Base-by-base conservation (phyloP, 2,329 filamentous ascomycete genomes). In the Leptographium galeiforme region DNA sequence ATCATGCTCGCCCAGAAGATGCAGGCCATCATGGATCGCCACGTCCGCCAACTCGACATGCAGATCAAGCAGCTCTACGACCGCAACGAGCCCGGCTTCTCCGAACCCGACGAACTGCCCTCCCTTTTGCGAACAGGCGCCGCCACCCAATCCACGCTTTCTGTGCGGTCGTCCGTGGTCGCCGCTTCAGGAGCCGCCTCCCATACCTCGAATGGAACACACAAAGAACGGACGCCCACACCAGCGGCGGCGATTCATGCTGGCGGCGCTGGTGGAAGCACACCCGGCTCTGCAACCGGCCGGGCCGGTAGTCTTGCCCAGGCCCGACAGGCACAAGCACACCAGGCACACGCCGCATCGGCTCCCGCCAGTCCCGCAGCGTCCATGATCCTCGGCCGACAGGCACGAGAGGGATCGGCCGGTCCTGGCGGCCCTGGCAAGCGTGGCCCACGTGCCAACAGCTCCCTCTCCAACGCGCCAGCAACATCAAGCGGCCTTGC, bases 1-100 rank as follows among this genome's bases (percentile, higher is more conserved):
- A 74, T 87, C 52, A 75, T 75, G 3, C 70, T 93, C 34, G 76
- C 81, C 5, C 75, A 83, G 57, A 89, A 85, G 67, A 69, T 81
- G 53, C 74, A 80, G 61, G 63, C 69, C 48, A 70, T 76, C 44
- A 73, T 81, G 63, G 80, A 84, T 62, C 82, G 82, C 61, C 81
- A 84, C 68, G 73, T 73, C 60, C 77, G 70, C 63, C 78, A 71
- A 64, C 82, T 77, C 64, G 85, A 85, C 61, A 64, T 71, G 50
- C 78, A 83, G 61, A 75, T 84, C 59, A 83, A 84, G 61, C 67
- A 73, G 48, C 69, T 84, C 32, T 77, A 78, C 64, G 79, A 83
- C 58, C 73, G 79, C 61, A 72, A 71, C 58, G 81, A 84, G 60
- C 77, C 77, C 40, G 78, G 78, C 53, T 82, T 82, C 61, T 75